These are phyloP conservation scores for Telfairia occidentalis DNA, from an alignment of 331 rosid species.

Conservation along the genomic window DNA sequence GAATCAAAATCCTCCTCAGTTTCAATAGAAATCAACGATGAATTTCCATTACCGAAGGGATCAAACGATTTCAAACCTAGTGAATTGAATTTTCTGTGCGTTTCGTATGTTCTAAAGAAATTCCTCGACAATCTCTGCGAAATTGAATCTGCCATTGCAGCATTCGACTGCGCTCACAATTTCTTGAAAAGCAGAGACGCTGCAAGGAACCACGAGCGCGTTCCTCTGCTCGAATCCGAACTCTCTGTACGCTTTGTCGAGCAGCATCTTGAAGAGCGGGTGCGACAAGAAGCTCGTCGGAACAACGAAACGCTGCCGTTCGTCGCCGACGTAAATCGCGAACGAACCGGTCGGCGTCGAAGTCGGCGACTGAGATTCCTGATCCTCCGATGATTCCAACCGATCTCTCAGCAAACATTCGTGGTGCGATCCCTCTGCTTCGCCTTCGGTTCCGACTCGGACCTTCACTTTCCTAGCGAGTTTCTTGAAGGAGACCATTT, in stretches of 20 bases:
- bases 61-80: background rate
- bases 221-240: constrained; percentile 63
- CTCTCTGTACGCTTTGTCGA: constrained; percentile 65
- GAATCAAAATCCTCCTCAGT: background rate
- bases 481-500: constrained; percentile 34
- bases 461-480: constrained; percentile 55
- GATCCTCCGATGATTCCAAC: background rate
- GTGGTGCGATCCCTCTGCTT: background rate
- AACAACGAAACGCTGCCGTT: constrained; percentile 52
- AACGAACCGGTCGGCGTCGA: constrained; percentile 41
- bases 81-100: background rate
- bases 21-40: background rate
- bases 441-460: constrained; percentile 13
- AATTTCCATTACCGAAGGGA: background rate
- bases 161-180: constrained; percentile 53
- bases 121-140: constrained; percentile 52
- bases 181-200: constrained; percentile 55
- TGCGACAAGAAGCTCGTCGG: constrained; percentile 58
- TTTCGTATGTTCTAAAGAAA: constrained; percentile 19
- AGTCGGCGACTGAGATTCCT: background rate
- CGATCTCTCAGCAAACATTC: constrained; percentile 37
- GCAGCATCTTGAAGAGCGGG: constrained; percentile 66
- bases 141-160: constrained; percentile 53
- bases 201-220: constrained; percentile 68
- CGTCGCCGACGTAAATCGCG: constrained; percentile 70